Conservation (phyloP, 306 rosid species). For the Cotoneaster glaucophyllus region DNA sequence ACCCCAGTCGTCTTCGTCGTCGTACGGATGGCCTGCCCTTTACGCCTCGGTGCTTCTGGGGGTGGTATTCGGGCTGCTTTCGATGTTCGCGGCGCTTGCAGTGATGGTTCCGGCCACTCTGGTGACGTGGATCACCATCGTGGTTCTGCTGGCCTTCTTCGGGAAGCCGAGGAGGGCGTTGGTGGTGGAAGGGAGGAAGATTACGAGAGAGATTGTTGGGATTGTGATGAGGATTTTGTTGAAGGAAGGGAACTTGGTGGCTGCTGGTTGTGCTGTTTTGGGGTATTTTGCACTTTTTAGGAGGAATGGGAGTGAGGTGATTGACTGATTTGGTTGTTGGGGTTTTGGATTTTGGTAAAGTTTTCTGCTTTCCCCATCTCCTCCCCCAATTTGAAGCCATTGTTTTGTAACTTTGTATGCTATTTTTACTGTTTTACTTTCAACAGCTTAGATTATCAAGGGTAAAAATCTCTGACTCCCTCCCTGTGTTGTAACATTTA, state of each 20-base stretch:
- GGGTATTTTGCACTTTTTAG: conserved; percentile 67
- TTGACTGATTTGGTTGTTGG: background rate
- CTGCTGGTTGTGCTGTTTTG: conserved; percentile 81
- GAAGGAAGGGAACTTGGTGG: conserved; percentile 84
- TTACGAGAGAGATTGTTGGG: conserved; percentile 58
- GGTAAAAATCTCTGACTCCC: background rate
- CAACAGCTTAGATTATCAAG: background rate
- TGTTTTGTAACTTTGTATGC: background rate
- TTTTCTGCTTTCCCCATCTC: background rate
- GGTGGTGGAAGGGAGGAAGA: conserved; percentile 85
- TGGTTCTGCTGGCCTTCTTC: conserved; percentile 78
- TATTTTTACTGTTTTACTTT: background rate
- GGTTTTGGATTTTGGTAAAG: conserved; percentile 9
- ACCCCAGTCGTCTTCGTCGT: conserved; percentile 15
- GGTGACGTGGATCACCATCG: conserved; percentile 85
- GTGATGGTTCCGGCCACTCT: conserved; percentile 70
- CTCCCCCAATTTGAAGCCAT: background rate
- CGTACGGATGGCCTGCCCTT: conserved; percentile 74
- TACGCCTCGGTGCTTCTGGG: conserved; percentile 87
- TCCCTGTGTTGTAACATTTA: background rate
- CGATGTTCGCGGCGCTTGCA: conserved; percentile 78
- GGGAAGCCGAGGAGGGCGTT: conserved; percentile 65
- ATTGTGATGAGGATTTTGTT: conserved; percentile 65
- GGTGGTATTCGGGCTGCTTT: conserved; percentile 58
- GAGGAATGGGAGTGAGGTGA: conserved; percentile 36